phyloP scores from a whole-genome alignment of 352 stramenopile species.

The Phytophthora lateralis region DNA sequence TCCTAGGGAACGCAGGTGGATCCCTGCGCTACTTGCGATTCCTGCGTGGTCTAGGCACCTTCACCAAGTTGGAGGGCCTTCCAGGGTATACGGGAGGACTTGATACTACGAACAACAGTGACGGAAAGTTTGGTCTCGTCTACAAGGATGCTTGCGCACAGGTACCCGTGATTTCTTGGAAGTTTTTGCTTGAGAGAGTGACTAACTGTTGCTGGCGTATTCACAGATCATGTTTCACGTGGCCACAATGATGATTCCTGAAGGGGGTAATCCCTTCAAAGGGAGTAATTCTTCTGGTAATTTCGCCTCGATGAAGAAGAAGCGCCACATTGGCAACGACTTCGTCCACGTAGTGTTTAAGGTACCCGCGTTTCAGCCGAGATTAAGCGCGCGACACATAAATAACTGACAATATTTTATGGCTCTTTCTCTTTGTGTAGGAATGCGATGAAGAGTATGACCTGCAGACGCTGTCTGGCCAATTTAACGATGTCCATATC shows the following conservation, averaged over 20 bases:
- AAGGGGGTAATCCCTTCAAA: background rate
- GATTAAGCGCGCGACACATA: background rate
- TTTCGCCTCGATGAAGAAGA: conserved; percentile 73
- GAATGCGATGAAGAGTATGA: conserved; percentile 85
- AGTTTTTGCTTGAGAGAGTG: background rate
- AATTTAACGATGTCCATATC: conserved; percentile 91
- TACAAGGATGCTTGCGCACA: conserved; percentile 73
- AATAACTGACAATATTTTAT: background rate
- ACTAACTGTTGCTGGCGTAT: conserved; percentile 4
- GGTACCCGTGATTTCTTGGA: conserved; percentile 35
- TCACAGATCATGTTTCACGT: conserved; percentile 87
- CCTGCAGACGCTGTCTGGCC: conserved; percentile 71
- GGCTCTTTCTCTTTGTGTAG: conserved; percentile 15
- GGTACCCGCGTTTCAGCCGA: conserved; percentile 25
- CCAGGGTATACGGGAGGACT: conserved; percentile 77
- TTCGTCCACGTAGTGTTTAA: conserved; percentile 90
- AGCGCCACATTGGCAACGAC: conserved; percentile 89
- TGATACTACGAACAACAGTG: conserved; percentile 67
- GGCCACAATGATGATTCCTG: conserved; percentile 79
- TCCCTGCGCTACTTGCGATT: conserved; percentile 81
- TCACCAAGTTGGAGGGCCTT: conserved; percentile 73
- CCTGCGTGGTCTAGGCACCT: conserved; percentile 64
- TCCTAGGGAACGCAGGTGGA: conserved; percentile 73
- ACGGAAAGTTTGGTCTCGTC: conserved; percentile 78
- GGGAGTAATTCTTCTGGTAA: conserved; percentile 5